These are phyloP conservation scores for Leccinum incarnatum DNA, from an alignment of 768 basidiomycete species.

Conservation along the genomic window DNA sequence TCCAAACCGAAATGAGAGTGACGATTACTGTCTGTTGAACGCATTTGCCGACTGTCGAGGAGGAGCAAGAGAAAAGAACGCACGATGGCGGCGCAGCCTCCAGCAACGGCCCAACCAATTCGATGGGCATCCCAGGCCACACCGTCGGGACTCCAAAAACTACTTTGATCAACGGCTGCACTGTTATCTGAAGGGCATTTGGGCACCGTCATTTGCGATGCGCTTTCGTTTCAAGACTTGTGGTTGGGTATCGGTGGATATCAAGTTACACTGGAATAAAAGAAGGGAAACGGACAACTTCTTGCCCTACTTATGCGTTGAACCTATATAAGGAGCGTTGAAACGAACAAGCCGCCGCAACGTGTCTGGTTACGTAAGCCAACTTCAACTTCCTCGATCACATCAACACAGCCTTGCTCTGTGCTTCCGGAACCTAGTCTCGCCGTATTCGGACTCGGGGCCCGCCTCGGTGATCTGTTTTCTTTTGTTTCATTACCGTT, in stretches of 20 bases:
- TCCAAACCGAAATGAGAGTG: constrained; percentile 50
- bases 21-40: constrained; percentile 55
- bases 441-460: neutral
- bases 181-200: constrained; percentile 54
- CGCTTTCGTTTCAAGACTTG: neutral
- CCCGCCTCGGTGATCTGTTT: too few species aligned
- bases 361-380: neutral
- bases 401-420: too few species aligned
- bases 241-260: neutral
- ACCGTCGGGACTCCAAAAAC: constrained; percentile 57
- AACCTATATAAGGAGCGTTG: neutral
- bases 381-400: too few species aligned
- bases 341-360: neutral
- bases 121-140: constrained; percentile 60
- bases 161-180: constrained; percentile 50
- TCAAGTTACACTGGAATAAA: neutral
- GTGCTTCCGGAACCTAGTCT: too few species aligned
- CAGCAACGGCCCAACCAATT: constrained; percentile 74
- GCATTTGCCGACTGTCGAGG: neutral
- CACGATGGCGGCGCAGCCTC: constrained; percentile 56
- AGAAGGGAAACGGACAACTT: neutral
- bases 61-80: constrained; percentile 20
- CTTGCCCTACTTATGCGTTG: neutral
- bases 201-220: constrained; percentile 18
- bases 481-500: neutral